phyloP scores from a whole-genome alignment of 352 stramenopile species.

The Pilasporangium apinafurcum region DNA sequence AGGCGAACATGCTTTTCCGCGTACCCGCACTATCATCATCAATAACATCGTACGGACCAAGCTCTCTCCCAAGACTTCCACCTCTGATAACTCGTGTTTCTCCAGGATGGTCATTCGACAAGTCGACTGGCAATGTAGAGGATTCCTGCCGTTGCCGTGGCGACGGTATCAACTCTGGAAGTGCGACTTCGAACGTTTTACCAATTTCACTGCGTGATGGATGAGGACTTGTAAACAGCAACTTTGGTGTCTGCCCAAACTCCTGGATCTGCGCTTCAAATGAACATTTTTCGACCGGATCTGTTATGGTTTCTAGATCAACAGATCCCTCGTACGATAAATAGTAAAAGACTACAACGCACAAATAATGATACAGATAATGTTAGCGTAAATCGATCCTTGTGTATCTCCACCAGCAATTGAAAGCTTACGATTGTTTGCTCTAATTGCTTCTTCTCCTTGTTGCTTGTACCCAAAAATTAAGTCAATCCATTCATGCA shows the following conservation, averaged over 20 bases:
- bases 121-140: too few species aligned
- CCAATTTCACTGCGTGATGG: conserved; percentile 33
- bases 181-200: conserved; percentile 30
- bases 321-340: conserved; percentile 97
- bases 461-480: conserved; percentile 98
- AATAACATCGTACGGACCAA: conserved; percentile 12
- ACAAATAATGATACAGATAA: not conserved
- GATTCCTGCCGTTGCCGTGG: conserved; percentile 17
- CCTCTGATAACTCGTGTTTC: not conserved
- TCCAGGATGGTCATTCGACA: not conserved
- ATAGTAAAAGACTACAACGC: conserved; percentile 94
- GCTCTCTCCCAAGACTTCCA: not conserved
- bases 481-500: conserved; percentile 98
- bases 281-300: conserved; percentile 55
- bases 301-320: conserved; percentile 87
- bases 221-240: conserved; percentile 87
- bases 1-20: conserved; percentile 66
- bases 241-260: conserved; percentile 97
- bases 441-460: conserved; percentile 88
- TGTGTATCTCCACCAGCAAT: not conserved
- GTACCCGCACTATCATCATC: conserved; percentile 18
- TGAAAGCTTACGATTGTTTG: conserved; percentile 91
- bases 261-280: conserved; percentile 97
- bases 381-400: not conserved
- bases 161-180: conserved; percentile 40